Evolutionary conservation across 306 rosid genomes (phyloP), one percentile per base, ranked within the genome.

Genomic region (Comarum palustre): DNA sequence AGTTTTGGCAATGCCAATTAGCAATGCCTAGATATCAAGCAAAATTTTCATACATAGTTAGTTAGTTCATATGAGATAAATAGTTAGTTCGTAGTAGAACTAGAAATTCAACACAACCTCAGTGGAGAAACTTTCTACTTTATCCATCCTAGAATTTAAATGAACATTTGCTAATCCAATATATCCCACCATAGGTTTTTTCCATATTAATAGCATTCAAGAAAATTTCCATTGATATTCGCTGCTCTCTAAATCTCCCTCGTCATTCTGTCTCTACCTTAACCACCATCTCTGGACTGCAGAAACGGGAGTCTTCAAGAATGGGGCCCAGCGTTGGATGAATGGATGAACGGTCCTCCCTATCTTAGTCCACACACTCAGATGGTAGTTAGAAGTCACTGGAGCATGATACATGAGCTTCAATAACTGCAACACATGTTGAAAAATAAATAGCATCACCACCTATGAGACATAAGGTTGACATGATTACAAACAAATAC

Each of bases 341-440:
- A 82, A 27, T 2, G 98, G 98, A 60, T 86, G 79, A 14, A 84
- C 82, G 1, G 68, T 43, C 82, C 86, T 78, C 69, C 94, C 97
- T 4, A 93, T 84, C 82, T 82, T 88, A 16, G 94, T 74, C 98
- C 98, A 93, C 48, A 89, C 92, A 20, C 91, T 93, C 38, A 75
- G 93, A 81, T 93, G 97, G 83, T 93, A 93, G 55, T 85, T 73
- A 45, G 98, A 86, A 2, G 92, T 93, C 24, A 74, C 97, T 3
- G 97, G 98, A 51, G 89, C 94, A 27, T 86, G 90, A 77, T 93
- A 91, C 98, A 93, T 93, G 82, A 93, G 91, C 87, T 93, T 93
- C 86, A 93, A 76, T 50, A 93, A 86, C 97, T 91, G 91, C 27
- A 76, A 64, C 6, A 75, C 34, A 66, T 48, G 63, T 39, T 43